Evolutionary conservation across 371 early-diverging fungal species (phyloP), one percentile per base, ranked within the genome.

Genomic region (Apophysomyces ossiformis): DNA sequence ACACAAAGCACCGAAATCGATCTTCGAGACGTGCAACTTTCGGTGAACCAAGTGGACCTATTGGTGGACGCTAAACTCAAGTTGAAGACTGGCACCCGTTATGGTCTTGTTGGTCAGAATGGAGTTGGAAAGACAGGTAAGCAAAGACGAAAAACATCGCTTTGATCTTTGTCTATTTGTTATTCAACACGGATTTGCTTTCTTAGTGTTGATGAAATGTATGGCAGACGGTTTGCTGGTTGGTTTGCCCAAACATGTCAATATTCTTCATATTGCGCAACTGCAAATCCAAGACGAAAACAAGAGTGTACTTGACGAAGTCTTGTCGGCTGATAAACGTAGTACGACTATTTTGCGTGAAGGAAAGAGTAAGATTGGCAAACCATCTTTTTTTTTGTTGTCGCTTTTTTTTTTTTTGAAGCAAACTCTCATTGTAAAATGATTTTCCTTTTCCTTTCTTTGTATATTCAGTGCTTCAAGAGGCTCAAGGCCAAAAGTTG

Each of bases 111-210:
- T 8, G 97, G 96, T 6, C 83, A 89, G 57, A 98, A 96, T 78
- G 97, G 98, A 21, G 85, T 87, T n/a, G 98, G 97, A 7, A 98
- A 96, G 75, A 91, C 94, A 37, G 91, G 85, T 85, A 61, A 32
- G 43, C 13, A 60, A 36, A 26, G 3, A 26, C 32, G 32, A 26
- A 26, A 26, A 26, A 26, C 32, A 26, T 5, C 39, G 8, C 41
- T 37, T 39, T 37, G 12, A 37, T 57, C 56, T 13, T 58, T 43
- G 35, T 21, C 26, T 45, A 2, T 32, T 65, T 46, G 26, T 57
- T 61, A n/a, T 61, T 66, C n/a, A 35, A 18, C 12, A 65, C 57
- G 32, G 16, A 9, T 2, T 54, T 26, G 9, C 32, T 4, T n/a
- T 35, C 37, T 41, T 62, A 83, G 79, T 92, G 0, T 76, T 98